Evolutionary conservation across 306 rosid species (phyloP), one percentile per base, ranked within the genome.

Genomic region (Echinosophora koreensis): DNA sequence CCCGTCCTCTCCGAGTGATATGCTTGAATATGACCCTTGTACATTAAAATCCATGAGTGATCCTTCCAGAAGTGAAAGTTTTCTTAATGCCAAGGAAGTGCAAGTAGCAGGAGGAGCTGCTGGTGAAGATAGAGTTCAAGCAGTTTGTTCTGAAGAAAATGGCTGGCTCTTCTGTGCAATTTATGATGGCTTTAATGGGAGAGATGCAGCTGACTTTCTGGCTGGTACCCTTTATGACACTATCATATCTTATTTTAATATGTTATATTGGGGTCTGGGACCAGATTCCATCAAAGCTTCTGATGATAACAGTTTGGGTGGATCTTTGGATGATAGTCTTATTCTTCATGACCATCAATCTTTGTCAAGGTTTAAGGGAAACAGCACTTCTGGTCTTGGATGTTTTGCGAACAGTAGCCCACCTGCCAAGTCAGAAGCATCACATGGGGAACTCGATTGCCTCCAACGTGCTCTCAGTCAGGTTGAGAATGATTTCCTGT

Each of bases 21-120:
- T 73, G 32, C 84, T 81, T 57, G 98, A 93, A 27, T 78, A 77
- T 70, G 99, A 92, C 79, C 63, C 91, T 14, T 86, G 73, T 75
- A 39, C 90, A 18, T 80, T 85, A 57, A 90, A 84, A 84, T 80
- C 91, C 68, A 75, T 60, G 81, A 96, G 96, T 80, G 83, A 90
- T 81, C 83, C 97, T 75, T 87, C 94, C 12, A 86, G 81, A 80
- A 84, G 79, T 81, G 96, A 91, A 61, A 65, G 93, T 76, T 96
- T 91, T 69, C 97, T 92, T 74, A 90, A 71, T 86, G 86, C 84
- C 13, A 81, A 63, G 87, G 98, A 96, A 81, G 89, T 96, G 58
- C 96, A 96, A 82, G 98, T 91, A 80, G 99, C 99, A n/a, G 99
- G 99, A 77, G 99, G 98, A 80, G 98, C 99, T 67, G 99, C 99